Percentiles rank a stretch among this genome's conserved stretches.
These are phyloP conservation scores for Fusarium sacchari DNA, from an alignment of 2,329 filamentous ascomycete genomes.

Conservation along the genomic window DNA sequence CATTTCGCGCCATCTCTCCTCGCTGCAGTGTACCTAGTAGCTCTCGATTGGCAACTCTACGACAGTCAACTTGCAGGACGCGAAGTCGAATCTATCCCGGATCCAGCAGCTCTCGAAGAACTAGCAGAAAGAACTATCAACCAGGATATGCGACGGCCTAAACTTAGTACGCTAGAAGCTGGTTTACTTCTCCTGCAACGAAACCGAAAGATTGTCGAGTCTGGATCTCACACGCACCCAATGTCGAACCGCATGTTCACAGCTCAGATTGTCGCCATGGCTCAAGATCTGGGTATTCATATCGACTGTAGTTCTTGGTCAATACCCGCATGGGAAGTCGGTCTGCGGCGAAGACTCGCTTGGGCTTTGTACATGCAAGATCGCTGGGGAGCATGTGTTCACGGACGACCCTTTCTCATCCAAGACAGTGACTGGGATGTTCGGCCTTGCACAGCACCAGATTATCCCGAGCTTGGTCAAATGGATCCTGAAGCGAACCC, in stretches of 20 bases:
- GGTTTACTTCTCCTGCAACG: slow-evolving; percentile 64
- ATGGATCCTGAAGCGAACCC: slow-evolving; percentile 48
- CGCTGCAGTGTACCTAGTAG: slow-evolving; percentile 70
- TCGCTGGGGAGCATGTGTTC: slow-evolving; percentile 67
- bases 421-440: slow-evolving; percentile 65
- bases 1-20: slow-evolving; percentile 69
- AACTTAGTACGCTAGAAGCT: slow-evolving; percentile 65
- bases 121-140: slow-evolving; percentile 57
- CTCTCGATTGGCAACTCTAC: slow-evolving; percentile 69
- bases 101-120: slow-evolving; percentile 49
- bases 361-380: slow-evolving; percentile 76
- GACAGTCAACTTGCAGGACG: slow-evolving; percentile 59
- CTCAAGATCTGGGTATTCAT: slow-evolving; percentile 68
- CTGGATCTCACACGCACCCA: slow-evolving; percentile 33
- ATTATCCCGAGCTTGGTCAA: slow-evolving; percentile 52
- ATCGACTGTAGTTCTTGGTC: slow-evolving; percentile 71
- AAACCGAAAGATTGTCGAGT: slow-evolving; percentile 52
- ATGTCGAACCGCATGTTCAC: slow-evolving; percentile 58
- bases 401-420: slow-evolving; percentile 67
- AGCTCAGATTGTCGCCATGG: slow-evolving; percentile 65
- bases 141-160: slow-evolving; percentile 62
- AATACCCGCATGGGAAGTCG: slow-evolving; percentile 71
- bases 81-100: slow-evolving; percentile 44
- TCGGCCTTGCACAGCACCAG: slow-evolving; percentile 46
- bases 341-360: slow-evolving; percentile 67